Conservation (phyloP, 2,329 filamentous ascomycete species). For the Colletotrichum theobromicola region DNA sequence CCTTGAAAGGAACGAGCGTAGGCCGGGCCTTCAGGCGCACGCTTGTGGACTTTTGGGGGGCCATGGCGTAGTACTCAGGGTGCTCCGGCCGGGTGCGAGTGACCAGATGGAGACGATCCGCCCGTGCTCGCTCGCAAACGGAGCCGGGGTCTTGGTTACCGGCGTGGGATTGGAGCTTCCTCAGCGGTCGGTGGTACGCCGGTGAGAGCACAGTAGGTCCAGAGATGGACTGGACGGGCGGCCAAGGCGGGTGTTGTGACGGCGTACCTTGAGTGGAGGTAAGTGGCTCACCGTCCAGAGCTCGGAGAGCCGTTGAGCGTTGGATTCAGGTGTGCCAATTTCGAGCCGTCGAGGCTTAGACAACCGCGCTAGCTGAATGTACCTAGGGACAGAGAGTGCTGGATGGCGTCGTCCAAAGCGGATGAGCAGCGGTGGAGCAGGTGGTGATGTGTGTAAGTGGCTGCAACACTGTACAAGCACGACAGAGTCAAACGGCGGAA, state of each 20-base stretch:
- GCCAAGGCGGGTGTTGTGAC: constrained; percentile 2
- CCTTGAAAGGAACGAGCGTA: constrained; percentile 44
- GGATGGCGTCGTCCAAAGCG: background rate
- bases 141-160: background rate
- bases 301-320: background rate
- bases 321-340: constrained; percentile 16
- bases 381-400: background rate
- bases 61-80: constrained; percentile 28
- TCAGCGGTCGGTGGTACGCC: background rate
- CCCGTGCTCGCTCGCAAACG: constrained; percentile 4
- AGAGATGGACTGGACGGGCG: background rate
- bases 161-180: background rate
- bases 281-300: background rate
- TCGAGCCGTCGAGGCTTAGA: background rate
- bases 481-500: background rate
- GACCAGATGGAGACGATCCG: background rate
- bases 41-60: constrained; percentile 47
- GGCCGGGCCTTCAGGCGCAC: constrained; percentile 47
- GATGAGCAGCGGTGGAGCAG: background rate
- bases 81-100: background rate
- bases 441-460: background rate
- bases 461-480: background rate
- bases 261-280: constrained; percentile 10
- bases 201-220: background rate
- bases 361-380: background rate